Base-by-base conservation (phyloP, 1,284 basidiomycete genomes). In the Cerioporus squamosus region DNA sequence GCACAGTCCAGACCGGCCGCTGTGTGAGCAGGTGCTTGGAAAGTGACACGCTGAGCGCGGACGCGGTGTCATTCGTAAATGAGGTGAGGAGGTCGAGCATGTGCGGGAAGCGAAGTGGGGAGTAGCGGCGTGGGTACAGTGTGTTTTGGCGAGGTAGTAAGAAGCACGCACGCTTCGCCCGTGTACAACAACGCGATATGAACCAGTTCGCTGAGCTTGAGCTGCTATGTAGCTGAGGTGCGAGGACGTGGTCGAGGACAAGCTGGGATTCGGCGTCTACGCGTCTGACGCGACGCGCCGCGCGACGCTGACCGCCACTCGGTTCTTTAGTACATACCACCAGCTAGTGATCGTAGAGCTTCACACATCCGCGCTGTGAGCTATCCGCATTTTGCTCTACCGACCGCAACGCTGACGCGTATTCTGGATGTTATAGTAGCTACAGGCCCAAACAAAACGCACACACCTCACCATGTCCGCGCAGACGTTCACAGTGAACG, bases 1-100 rank as follows among this genome's bases (percentile, higher is more conserved):
- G 83, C 15, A 98, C 95, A 0, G 97, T 98, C 87, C 93, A 95
- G 9, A 98, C 78, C 8, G 84, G 82, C 23, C 90, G 88, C 65
- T 89, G 83, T 1, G 86, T 93, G 0, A 95, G 95, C 0, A 98
- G 84, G 2, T 77, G 74, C 2, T 83, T 81, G 6, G 91, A 89
- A 18, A 87, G 82, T 1, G 96, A 94, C 47, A 98, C 94, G 15
- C 87, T 87, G 33, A 99, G 83, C 0, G 91, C 85, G 20, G 87
- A 81, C 0, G 96, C 97, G 0, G 94, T 88, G 68, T 95, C 93
- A 1, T 86, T 75, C 0, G 90, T 90, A 72, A 98, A 97, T 72
- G 93, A 90, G 1, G 89, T 82, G 74, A 92, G 95, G 63, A 96
- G 84, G 67, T 89, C 85, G 51, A 99, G 85, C 18, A 85, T 80